phyloP scores from a whole-genome alignment of 2,329 filamentous ascomycete genomes.

The Colletotrichum caudatum region DNA sequence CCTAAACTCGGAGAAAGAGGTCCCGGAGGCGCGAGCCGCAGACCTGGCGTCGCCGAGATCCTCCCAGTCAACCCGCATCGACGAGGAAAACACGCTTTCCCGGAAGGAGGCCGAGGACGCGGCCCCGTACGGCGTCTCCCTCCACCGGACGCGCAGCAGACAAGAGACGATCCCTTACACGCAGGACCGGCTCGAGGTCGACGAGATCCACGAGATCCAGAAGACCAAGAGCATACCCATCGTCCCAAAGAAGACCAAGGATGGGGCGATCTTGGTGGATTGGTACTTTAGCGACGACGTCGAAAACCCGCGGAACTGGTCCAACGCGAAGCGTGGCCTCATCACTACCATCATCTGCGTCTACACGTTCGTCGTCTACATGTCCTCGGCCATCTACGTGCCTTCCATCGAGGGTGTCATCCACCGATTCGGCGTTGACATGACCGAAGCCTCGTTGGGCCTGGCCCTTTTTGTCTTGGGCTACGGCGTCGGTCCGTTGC shows the following conservation, averaged over 20 bases:
- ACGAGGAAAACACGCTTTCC: slow-evolving; percentile 18
- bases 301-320: slow-evolving; percentile 69
- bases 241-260: slow-evolving; percentile 60
- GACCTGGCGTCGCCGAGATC: slow-evolving; percentile 17
- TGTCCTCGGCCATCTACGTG: slow-evolving; percentile 61
- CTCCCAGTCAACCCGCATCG: slow-evolving; percentile 30
- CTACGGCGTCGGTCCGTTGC: slow-evolving; percentile 72
- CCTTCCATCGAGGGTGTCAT: slow-evolving; percentile 62
- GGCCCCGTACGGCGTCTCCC: slow-evolving; percentile 25
- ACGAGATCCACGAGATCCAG: slow-evolving; percentile 54
- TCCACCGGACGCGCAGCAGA: slow-evolving; percentile 27
- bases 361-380: slow-evolving; percentile 72
- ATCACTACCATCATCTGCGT: slow-evolving; percentile 62
- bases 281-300: slow-evolving; percentile 68
- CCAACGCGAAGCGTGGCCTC: slow-evolving; percentile 54
- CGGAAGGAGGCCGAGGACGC: slow-evolving; percentile 28
- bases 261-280: slow-evolving; percentile 65
- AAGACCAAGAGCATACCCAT: slow-evolving; percentile 62
- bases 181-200: slow-evolving; percentile 52
- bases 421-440: slow-evolving; percentile 63
- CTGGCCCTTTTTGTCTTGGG: slow-evolving; percentile 74
- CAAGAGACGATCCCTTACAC: slow-evolving; percentile 45
- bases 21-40: slow-evolving; percentile 3
- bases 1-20: slow-evolving; percentile 48
- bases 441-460: slow-evolving; percentile 66